Conservation (phyloP, 1,139 yeast species). For the Pichia sp. region DNA sequence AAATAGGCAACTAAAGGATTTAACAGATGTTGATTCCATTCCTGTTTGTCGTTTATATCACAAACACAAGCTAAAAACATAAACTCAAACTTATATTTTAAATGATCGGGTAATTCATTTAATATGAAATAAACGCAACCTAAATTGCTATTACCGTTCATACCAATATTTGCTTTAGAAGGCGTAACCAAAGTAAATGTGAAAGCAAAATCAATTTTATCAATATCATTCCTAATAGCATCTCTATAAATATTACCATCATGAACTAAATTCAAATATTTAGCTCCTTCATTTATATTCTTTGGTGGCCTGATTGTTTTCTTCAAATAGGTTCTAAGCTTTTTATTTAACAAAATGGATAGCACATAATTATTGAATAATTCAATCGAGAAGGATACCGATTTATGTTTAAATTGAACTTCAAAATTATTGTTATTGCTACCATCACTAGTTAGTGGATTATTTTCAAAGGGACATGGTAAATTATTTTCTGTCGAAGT, state of each 20-base stretch:
- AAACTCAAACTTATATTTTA: slow-evolving; percentile 11
- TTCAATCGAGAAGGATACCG: slow-evolving; percentile 3
- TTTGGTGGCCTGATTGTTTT: slow-evolving; percentile 10
- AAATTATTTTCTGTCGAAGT: background rate
- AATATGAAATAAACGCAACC: slow-evolving; percentile 5
- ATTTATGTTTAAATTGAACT: background rate
- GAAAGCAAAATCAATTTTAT: slow-evolving; percentile 11
- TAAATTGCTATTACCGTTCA: background rate
- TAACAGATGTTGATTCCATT: background rate
- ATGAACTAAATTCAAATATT: slow-evolving; percentile 4
- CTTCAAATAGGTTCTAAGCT: slow-evolving; percentile 8
- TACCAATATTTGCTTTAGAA: background rate
- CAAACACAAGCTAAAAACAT: slow-evolving; percentile 8
- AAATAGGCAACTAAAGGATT: slow-evolving; percentile 7
- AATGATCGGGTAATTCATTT: slow-evolving; percentile 10
- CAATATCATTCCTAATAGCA: background rate
- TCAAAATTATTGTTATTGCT: no score
- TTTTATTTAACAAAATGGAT: slow-evolving; percentile 10
- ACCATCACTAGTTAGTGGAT: background rate
- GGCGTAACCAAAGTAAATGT: slow-evolving; percentile 10
- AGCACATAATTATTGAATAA: slow-evolving; percentile 9
- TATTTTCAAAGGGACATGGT: slow-evolving; percentile 1
- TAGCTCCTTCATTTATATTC: background rate
- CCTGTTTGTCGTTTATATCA: background rate
- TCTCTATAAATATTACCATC: slow-evolving; percentile 11